Percentiles rank a stretch among this genome's conserved stretches.
Conservation (phyloP, 2,329 filamentous ascomycete genomes). For the Lachnellula suecica region DNA sequence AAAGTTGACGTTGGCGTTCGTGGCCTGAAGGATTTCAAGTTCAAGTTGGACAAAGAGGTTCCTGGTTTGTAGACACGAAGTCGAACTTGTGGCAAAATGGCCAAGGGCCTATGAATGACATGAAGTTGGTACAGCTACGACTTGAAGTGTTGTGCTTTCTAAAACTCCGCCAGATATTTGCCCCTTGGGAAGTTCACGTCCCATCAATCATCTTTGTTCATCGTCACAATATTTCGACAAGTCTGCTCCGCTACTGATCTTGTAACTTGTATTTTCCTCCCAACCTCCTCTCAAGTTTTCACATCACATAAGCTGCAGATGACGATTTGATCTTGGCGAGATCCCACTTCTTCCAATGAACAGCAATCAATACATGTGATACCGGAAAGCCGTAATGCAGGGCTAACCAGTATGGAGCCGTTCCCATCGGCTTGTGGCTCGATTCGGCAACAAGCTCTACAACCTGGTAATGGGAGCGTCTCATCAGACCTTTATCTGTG, state of each 20-base stretch:
- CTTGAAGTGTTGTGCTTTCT: no score
- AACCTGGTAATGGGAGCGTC: not conserved
- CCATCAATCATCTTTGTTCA: no score
- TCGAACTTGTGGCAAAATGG: not conserved
- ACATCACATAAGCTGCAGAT: no score
- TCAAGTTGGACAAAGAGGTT: constrained; percentile 42
- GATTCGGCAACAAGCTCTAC: not conserved
- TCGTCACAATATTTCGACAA: no score
- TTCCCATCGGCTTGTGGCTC: not conserved
- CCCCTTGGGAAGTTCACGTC: no score
- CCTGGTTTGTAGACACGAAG: not conserved
- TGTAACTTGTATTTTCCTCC: no score
- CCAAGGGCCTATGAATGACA: not conserved
- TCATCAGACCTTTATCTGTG: not conserved
- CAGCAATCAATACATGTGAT: not conserved
- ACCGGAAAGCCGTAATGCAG: not conserved
- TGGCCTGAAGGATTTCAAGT: constrained; percentile 64
- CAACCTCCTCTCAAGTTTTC: no score
- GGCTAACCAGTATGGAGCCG: not conserved
- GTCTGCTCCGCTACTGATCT: no score
- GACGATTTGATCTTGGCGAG: no score
- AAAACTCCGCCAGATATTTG: no score
- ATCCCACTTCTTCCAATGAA: not conserved
- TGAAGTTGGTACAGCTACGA: not conserved
- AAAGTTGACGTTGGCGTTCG: constrained; percentile 72